Percentiles rank a stretch among this genome's conserved stretches.
Conservation (phyloP, 2,329 filamentous ascomycete genomes). For the Colletotrichum sidae region DNA sequence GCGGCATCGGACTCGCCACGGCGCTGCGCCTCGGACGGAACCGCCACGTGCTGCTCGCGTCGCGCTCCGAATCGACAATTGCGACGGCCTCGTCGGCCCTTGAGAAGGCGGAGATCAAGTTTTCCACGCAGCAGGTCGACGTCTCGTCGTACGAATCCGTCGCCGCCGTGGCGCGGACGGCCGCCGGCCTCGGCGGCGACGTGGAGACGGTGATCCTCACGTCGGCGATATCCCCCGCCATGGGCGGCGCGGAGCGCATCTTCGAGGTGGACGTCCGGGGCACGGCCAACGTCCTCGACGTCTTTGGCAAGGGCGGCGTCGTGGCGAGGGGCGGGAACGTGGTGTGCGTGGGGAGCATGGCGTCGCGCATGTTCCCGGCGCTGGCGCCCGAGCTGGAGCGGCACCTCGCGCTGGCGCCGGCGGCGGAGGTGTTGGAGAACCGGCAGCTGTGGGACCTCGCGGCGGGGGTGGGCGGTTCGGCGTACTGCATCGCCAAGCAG, state of each 20-base stretch:
- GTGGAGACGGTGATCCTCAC: conserved; percentile 21
- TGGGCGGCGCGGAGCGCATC: neutral
- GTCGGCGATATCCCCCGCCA: conserved; percentile 1
- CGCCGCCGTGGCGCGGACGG: neutral
- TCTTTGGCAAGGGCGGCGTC: neutral
- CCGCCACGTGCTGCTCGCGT: conserved; percentile 21
- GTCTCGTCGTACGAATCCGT: conserved; percentile 14
- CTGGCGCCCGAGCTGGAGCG: conserved; percentile 1
- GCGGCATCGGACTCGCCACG: conserved; percentile 24
- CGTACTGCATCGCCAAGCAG: conserved; percentile 18
- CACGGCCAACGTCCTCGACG: conserved; percentile 16
- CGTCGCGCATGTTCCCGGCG: conserved; percentile 9
- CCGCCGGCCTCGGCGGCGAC: conserved; percentile 6
- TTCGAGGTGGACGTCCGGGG: neutral
- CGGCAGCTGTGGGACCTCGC: neutral
- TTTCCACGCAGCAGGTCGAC: conserved; percentile 17
- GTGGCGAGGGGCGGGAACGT: conserved; percentile 8
- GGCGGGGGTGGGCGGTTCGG: neutral
- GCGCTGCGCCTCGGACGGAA: conserved; percentile 7
- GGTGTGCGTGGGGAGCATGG: conserved; percentile 20
- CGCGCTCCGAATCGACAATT: conserved; percentile 18
- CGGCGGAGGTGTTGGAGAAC: conserved; percentile 3
- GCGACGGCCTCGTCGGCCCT: conserved; percentile 14
- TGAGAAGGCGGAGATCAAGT: conserved; percentile 7
- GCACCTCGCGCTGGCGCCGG: conserved; percentile 15